Percentiles rank a stretch among this genome's conserved stretches.
phyloP scores from a whole-genome alignment of 345 rosid genomes.

The Nasturtium officinale region DNA sequence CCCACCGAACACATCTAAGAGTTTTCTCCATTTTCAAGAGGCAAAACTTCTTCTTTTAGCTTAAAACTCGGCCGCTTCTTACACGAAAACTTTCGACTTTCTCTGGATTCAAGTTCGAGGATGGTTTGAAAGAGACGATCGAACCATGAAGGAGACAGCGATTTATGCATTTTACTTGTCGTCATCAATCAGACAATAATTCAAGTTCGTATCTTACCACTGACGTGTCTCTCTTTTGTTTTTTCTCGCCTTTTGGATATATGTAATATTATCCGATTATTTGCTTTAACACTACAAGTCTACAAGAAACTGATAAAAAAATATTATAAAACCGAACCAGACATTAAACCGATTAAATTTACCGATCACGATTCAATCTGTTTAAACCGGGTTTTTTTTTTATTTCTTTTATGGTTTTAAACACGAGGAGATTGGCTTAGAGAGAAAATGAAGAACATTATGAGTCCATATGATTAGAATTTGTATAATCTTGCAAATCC shows the following conservation, averaged over 20 bases:
- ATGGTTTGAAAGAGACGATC: constrained; percentile 3
- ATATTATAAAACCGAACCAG: not conserved
- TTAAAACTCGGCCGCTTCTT: not conserved
- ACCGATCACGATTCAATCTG: not conserved
- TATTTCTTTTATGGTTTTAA: too few species aligned
- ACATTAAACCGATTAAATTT: not conserved
- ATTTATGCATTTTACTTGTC: constrained; percentile 20
- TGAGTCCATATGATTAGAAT: not conserved
- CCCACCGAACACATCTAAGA: constrained; percentile 70
- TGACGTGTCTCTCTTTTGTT: constrained; percentile 19
- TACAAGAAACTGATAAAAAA: too few species aligned
- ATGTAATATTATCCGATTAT: not conserved
- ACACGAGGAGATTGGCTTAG: not conserved
- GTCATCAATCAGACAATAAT: constrained; percentile 1
- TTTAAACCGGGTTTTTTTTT: not conserved
- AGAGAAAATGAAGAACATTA: not conserved
- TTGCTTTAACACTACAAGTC: too few species aligned
- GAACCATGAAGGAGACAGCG: not conserved
- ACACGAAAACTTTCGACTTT: not conserved
- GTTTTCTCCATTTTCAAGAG: constrained; percentile 49
- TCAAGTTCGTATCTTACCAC: constrained; percentile 15
- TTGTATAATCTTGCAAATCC: not conserved
- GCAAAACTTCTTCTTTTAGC: constrained; percentile 6
- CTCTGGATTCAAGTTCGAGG: not conserved
- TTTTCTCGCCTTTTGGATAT: constrained; percentile 23